These are phyloP conservation scores for Paramarasmius palmivorus DNA, from an alignment of 1,284 basidiomycete genomes.

Conservation along the genomic window DNA sequence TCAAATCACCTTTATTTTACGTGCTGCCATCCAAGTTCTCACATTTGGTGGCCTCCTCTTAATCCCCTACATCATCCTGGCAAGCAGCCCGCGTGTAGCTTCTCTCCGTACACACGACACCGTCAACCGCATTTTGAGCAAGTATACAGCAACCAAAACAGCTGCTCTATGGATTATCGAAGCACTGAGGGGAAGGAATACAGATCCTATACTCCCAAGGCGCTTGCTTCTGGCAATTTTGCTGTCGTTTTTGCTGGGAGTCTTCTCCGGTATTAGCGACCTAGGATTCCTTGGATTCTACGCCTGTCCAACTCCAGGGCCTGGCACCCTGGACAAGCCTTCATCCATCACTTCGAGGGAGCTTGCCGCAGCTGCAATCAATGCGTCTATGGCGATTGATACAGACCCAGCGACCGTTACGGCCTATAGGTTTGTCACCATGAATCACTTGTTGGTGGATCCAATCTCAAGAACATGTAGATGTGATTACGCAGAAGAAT, in stretches of 20 bases:
- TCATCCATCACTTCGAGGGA: background rate
- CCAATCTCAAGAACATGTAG: background rate
- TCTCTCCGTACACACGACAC: slow-evolving; percentile 22
- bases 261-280: slow-evolving; percentile 7
- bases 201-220: background rate
- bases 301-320: background rate
- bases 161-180: slow-evolving; percentile 18
- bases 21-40: slow-evolving; percentile 21
- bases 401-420: slow-evolving; percentile 11
- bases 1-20: slow-evolving; percentile 23
- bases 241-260: background rate
- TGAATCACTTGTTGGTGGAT: background rate
- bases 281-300: background rate
- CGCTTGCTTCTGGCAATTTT: background rate
- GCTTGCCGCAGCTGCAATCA: slow-evolving; percentile 9
- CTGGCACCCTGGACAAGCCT: background rate
- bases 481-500: too few species aligned
- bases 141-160: slow-evolving; percentile 12
- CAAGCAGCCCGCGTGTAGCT: slow-evolving; percentile 19
- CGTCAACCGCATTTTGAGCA: slow-evolving; percentile 20
- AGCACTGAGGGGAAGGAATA: slow-evolving; percentile 12
- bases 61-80: slow-evolving; percentile 20
- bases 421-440: slow-evolving; percentile 11
- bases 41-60: slow-evolving; percentile 20
- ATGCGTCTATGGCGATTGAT: slow-evolving; percentile 12